Evolutionary conservation across 495 filamentous ascomycete species (phyloP), one percentile per base, ranked within the genome.

Genomic region (Sphaerosporella brunnea): DNA sequence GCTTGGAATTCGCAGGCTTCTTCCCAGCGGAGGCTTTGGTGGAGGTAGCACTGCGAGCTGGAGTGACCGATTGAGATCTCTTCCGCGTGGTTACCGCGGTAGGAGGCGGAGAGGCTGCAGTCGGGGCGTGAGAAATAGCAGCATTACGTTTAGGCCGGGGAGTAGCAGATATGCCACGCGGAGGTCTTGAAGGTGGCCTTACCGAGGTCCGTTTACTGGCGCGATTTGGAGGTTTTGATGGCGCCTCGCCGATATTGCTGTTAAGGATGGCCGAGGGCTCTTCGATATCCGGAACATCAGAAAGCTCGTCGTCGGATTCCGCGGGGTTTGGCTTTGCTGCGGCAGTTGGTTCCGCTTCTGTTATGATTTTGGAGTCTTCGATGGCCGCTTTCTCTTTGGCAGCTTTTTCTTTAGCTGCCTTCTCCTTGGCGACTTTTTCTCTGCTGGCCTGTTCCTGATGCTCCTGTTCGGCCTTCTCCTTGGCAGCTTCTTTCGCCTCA

Each of bases 361-460:
- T 39, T 24, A 53, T 54, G 13, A 63, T 53, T 21, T 75, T 67
- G n/a, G 68, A 68, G 23, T 68, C 66, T 0, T 73, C 73, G 1
- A 70, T 73, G 50, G 69, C 70, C 21, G 67, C 51, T 25, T 40
- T 59, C 13, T 38, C 41, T 0, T 36, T 37, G 37, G 37, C 45
- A 23, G 43, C 11, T 54, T 21, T 57, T 25, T 61, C 58, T 21
- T 53, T 53, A 7, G 47, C 45, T 18, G 38, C 45, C 20, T 47
- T 46, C 36, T 59, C 56, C 43, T 47, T 54, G 3, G 48, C 53
- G 9, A 49, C 41, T 10, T 36, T 48, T 21, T 59, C 54, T 44
- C 43, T 54, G 3, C 36, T 48, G 9, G 46, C 44, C 4, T 40
- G 41, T 21, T 59, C 54, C 36, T 15, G 32, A 40, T 4, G 50